Conservation (phyloP, 1,139 yeast genomes). For the Saccharomyces hybrid region DNA sequence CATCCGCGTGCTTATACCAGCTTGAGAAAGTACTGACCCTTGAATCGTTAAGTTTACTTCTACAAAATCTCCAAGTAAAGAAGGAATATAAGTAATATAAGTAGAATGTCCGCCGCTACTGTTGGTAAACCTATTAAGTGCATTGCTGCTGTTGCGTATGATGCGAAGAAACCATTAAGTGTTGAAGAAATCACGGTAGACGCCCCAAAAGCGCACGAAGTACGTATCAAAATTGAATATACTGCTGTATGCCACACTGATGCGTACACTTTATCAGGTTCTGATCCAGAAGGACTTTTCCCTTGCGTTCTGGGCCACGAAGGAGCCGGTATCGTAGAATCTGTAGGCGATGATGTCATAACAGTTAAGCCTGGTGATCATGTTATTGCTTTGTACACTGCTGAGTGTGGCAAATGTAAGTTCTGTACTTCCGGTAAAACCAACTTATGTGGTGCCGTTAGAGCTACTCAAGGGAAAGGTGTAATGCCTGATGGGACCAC, state of each 20-base stretch:
- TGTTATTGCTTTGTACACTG: conserved; percentile 88
- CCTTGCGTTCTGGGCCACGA: conserved; percentile 92
- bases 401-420: conserved; percentile 93
- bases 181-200: conserved; percentile 85
- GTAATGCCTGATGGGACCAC: conserved; percentile 94
- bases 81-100: not conserved
- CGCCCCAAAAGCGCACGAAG: conserved; percentile 96
- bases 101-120: conserved; percentile 11
- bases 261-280: conserved; percentile 90
- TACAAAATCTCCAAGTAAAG: not conserved
- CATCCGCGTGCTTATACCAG: not conserved
- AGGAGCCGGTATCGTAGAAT: conserved; percentile 94
- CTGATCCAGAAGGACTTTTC: conserved; percentile 94
- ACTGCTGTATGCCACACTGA: conserved; percentile 99
- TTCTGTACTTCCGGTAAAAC: conserved; percentile 95
- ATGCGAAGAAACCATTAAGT: conserved; percentile 75
- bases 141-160: conserved; percentile 97
- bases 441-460: conserved; percentile 82
- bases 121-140: conserved; percentile 67
- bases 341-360: conserved; percentile 88
- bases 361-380: conserved; percentile 83
- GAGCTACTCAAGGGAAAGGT: conserved; percentile 89
- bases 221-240: conserved; percentile 76
- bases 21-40: not conserved
- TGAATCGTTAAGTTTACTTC: not conserved